Base-by-base conservation (phyloP, 1,139 yeast species). In the Wickerhamomyces sp. region DNA sequence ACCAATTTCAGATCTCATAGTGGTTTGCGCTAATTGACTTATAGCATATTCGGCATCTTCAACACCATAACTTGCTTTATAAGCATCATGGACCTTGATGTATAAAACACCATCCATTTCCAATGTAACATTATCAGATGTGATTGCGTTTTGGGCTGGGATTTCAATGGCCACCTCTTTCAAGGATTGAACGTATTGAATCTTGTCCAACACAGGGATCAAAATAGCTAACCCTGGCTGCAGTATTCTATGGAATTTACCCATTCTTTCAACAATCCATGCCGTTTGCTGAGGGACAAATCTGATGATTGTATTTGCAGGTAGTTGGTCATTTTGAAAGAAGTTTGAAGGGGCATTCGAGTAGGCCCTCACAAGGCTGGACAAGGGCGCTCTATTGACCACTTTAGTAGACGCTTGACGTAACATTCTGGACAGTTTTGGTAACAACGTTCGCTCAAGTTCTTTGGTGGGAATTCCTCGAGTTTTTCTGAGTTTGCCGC, bases 221-320 rank as follows among this genome's bases (percentile, higher is more conserved):
- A 88, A 68, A 36, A 88, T 63, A 3, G 94, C 90, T 42, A 86
- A 69, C 15, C 95, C 96, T 0, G 95, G 95, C 36, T 80, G 77
- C 49, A 88, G 72, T 34, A 86, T 82, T 40, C 72, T 51, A 36
- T 82, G 76, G 68, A 85, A 88, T 62, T 84, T 84, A 32, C 96
- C 96, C 95, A 88, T 88, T 53, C 96, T 73, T 65, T 88, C 96
- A 29, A 88, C 95, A 23, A 88, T 79, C 91, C 94, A 88, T 4
- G 95, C 95, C 13, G 88, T 84, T 65, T 87, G 95, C 62, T 88
- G 95, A 2, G 96, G 96, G 6, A 88, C 95, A 63, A 88, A 88
- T 55, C 84, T 70, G 39, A 87, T 64, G 1, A 86, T 64, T 2
- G 95, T 87, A 64, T 87, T 87, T 31, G 88, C 68, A 9, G 95